phyloP scores from a whole-genome alignment of 2,329 filamentous ascomycete genomes.

The Verticillium nonalfalfae region DNA sequence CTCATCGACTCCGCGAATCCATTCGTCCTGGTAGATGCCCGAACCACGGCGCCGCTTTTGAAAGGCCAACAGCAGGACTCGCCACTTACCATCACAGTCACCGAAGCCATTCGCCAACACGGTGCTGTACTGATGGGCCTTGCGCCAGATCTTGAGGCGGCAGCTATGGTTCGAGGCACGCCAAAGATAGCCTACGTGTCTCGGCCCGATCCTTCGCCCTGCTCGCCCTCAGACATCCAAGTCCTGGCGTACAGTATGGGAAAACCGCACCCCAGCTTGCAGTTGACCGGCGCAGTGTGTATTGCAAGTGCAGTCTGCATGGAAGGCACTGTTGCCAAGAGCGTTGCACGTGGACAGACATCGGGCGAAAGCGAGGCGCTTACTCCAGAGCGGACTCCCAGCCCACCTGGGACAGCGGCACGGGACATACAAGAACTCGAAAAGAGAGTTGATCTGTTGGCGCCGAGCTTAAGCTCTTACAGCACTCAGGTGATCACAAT shows the following conservation, averaged over 20 bases:
- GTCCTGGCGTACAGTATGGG: conserved; percentile 43
- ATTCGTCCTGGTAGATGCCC: conserved; percentile 42
- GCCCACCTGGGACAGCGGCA: conserved; percentile 14
- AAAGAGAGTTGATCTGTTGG: conserved; percentile 4
- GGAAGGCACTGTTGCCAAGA: conserved; percentile 30
- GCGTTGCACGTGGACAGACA: conserved; percentile 5
- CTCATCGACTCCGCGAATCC: conserved; percentile 31
- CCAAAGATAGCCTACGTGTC: conserved; percentile 54
- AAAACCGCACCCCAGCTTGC: conserved; percentile 42
- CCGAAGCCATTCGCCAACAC: conserved; percentile 46
- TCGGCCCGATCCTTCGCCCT: conserved; percentile 4
- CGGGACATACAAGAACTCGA: background rate
- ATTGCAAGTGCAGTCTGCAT: conserved; percentile 36
- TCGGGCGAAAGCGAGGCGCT: background rate
- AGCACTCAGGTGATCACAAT: conserved; percentile 9
- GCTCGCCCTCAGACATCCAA: conserved; percentile 26
- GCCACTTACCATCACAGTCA: conserved; percentile 20
- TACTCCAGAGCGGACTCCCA: conserved; percentile 15
- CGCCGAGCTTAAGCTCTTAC: background rate
- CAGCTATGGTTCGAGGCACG: conserved; percentile 21
- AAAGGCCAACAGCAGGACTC: background rate
- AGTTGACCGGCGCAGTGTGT: conserved; percentile 44
- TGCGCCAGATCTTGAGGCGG: conserved; percentile 26
- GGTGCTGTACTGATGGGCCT: conserved; percentile 55
- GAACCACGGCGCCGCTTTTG: conserved; percentile 23